These are phyloP conservation scores for Vararia minispora DNA, from an alignment of 768 basidiomycete genomes.

Conservation along the genomic window DNA sequence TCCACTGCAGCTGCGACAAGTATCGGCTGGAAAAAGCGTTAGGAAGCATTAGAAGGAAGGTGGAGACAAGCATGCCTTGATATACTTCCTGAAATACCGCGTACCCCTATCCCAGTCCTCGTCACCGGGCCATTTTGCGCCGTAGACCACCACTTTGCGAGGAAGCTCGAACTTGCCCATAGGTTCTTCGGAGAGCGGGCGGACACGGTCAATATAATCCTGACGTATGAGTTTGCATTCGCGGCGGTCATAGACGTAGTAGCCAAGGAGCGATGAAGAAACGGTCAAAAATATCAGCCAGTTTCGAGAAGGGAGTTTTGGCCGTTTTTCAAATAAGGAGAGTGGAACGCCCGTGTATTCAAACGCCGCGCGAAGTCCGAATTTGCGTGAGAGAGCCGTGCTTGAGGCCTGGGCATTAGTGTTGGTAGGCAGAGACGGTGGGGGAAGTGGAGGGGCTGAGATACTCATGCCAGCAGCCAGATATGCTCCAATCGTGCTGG, in stretches of 20 bases:
- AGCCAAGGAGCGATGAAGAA: slow-evolving; percentile 56
- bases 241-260: slow-evolving; percentile 79
- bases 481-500: too few relatives aligned
- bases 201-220: slow-evolving; percentile 72
- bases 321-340: slow-evolving; percentile 76
- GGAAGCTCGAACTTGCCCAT: slow-evolving; percentile 54
- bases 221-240: slow-evolving; percentile 70
- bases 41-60: slow-evolving; percentile 10
- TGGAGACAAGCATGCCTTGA: slow-evolving; percentile 59
- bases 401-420: too few relatives aligned
- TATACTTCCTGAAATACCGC: slow-evolving; percentile 90
- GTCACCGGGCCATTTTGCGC: slow-evolving; percentile 89
- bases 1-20: slow-evolving; percentile 92
- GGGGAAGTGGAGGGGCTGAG: background rate
- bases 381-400: slow-evolving; percentile 18
- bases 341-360: slow-evolving; percentile 54
- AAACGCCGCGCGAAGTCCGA: slow-evolving; percentile 52
- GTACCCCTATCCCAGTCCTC: slow-evolving; percentile 79
- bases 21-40: slow-evolving; percentile 52
- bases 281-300: slow-evolving; percentile 88
- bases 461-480: too few relatives aligned
- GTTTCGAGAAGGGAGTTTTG: slow-evolving; percentile 81
- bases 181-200: slow-evolving; percentile 60
- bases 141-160: slow-evolving; percentile 78
- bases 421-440: background rate